These are phyloP conservation scores for Botrytis byssoidea DNA, from an alignment of 2,329 filamentous ascomycete species.

Conservation along the genomic window DNA sequence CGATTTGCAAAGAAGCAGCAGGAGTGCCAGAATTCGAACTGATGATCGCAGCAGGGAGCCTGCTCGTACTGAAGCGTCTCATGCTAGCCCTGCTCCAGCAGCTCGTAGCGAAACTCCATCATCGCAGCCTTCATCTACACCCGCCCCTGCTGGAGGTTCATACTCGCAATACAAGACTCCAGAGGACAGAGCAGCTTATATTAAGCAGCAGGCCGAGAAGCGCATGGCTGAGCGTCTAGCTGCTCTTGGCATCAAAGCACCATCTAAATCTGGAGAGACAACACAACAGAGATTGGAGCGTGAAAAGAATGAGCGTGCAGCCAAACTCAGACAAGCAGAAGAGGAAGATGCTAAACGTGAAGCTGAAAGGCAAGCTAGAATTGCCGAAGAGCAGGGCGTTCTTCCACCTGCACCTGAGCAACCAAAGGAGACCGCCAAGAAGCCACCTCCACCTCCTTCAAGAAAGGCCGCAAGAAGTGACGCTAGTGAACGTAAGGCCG, in stretches of 20 bases:
- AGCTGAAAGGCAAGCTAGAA: conserved; percentile 67
- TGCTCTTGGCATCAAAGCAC: conserved; percentile 85
- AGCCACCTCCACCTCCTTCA: conserved; percentile 76
- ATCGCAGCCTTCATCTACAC: conserved; percentile 51
- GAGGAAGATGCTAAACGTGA: conserved; percentile 91
- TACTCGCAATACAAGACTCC: conserved; percentile 86
- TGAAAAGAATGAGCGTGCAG: conserved; percentile 81
- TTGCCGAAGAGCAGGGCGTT: conserved; percentile 39
- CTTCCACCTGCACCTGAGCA: conserved; percentile 32
- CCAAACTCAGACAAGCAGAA: conserved; percentile 84
- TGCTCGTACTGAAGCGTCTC: conserved; percentile 41
- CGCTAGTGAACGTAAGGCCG: conserved; percentile 52
- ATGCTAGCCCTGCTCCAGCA: conserved; percentile 41
- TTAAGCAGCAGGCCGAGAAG: conserved; percentile 94
- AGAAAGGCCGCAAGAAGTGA: conserved; percentile 68
- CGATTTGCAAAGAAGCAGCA: conserved; percentile 84
- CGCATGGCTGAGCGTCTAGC: conserved; percentile 96
- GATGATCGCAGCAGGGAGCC: conserved; percentile 49
- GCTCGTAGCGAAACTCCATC: conserved; percentile 36
- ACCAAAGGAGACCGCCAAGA: conserved; percentile 51
- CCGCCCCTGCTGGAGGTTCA: conserved; percentile 56
- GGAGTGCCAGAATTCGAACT: conserved; percentile 65
- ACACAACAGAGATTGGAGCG: conserved; percentile 82
- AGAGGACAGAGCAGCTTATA: conserved; percentile 91
- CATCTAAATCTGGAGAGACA: conserved; percentile 75